A percentile compares a stretch with the other conserved stretches of the same genome.
Conservation (phyloP, 805 yeast genomes). For the Spencermartinsiella europaea region DNA sequence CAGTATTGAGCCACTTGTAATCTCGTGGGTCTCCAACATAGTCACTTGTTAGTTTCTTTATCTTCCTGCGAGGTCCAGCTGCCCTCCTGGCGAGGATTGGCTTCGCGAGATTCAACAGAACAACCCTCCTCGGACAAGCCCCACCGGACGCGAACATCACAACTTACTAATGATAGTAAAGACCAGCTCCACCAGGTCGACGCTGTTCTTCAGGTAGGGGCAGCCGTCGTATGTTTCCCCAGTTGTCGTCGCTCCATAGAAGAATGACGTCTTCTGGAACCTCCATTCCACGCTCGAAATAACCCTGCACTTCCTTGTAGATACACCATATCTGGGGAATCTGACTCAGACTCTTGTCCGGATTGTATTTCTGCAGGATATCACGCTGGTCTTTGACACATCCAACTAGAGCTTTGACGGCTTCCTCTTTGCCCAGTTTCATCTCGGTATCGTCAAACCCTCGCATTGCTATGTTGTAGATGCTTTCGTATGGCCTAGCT, state of each 20-base stretch:
- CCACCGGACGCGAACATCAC: too few species aligned
- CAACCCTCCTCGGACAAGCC: too few species aligned
- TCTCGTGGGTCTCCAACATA: conserved; percentile 30
- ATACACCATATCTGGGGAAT: conserved; percentile 20
- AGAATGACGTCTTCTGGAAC: conserved; percentile 23
- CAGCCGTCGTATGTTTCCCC: conserved; percentile 29
- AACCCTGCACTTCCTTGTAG: conserved; percentile 17
- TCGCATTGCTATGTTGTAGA: conserved; percentile 16
- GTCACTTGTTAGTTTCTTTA: conserved; percentile 16
- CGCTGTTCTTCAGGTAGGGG: conserved; percentile 23
- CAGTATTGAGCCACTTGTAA: conserved; percentile 30
- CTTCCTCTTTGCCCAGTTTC: conserved; percentile 15
- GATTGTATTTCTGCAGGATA: too few species aligned
- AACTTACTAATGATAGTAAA: conserved; percentile 30
- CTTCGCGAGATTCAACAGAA: too few species aligned
- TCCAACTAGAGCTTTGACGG: conserved; percentile 7
- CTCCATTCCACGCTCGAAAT: conserved; percentile 16
- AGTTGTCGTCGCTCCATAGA: conserved; percentile 31
- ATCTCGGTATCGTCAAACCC: conserved; percentile 17
- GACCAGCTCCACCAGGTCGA: conserved; percentile 30
- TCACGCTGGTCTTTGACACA: conserved; percentile 12
- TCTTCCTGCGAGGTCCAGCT: too few species aligned
- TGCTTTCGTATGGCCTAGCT: conserved; percentile 13
- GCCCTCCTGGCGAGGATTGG: too few species aligned
- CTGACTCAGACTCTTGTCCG: conserved; percentile 4